Conservation (phyloP, 169 alveolate species). For the Plasmodium ovale region DNA sequence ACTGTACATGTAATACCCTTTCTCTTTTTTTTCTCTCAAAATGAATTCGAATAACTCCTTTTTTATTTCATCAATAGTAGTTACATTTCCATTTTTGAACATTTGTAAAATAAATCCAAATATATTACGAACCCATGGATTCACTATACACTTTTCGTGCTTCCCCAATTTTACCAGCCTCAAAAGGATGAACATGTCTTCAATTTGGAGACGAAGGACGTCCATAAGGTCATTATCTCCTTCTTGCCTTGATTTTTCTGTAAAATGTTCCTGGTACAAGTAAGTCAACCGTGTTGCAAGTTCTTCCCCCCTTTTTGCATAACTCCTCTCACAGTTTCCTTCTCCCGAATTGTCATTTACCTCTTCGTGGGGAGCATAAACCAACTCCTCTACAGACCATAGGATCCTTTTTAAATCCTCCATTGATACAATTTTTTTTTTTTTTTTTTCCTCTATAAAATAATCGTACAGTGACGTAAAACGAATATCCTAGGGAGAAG, state of each 20-base stretch:
- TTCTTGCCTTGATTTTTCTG: neutral
- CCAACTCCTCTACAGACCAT: conserved; percentile 72
- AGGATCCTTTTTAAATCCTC: conserved; percentile 25
- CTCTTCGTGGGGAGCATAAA: conserved; percentile 35
- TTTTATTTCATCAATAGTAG: conserved; percentile 17
- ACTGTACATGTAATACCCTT: neutral
- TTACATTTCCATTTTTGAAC: conserved; percentile 1
- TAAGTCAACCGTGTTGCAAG: neutral
- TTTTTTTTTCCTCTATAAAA: neutral
- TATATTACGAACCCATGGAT: conserved; percentile 38
- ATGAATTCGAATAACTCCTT: conserved; percentile 15
- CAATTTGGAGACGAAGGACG: neutral
- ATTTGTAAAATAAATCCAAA: conserved; percentile 23
- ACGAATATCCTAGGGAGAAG: no score
- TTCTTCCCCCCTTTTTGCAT: conserved; percentile 23
- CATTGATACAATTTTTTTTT: conserved; percentile 20
- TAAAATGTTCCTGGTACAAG: neutral
- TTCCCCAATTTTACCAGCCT: conserved; percentile 26
- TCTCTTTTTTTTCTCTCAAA: conserved; percentile 12
- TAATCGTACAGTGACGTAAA: no score
- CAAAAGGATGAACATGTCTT: conserved; percentile 20
- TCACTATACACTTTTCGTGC: conserved; percentile 31
- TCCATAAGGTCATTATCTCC: neutral
- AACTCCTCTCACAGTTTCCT: conserved; percentile 35
- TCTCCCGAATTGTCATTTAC: conserved; percentile 20